These are phyloP conservation scores for Sclerotiophoma versabilis DNA, from an alignment of 2,329 filamentous ascomycete genomes.

Conservation along the genomic window DNA sequence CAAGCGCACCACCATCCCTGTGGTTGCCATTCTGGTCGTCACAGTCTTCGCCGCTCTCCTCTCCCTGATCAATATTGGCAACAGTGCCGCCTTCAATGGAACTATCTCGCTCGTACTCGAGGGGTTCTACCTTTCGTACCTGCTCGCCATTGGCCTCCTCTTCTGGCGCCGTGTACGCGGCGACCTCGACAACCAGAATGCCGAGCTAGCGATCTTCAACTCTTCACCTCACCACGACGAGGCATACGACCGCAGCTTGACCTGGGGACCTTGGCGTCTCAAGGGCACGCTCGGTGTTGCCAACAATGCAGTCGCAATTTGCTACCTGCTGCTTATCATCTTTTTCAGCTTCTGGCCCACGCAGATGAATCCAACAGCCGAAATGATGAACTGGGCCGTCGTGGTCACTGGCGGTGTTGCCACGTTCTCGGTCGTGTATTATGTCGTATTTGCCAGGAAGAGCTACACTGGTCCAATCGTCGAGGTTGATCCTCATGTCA, in stretches of 20 bases:
- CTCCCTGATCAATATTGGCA: conserved; percentile 61
- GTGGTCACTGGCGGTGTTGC: conserved; percentile 42
- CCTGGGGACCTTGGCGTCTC: conserved; percentile 47
- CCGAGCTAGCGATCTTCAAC: conserved; percentile 33
- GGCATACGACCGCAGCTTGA: conserved; percentile 28
- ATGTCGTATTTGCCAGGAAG: conserved; percentile 38
- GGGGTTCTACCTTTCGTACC: conserved; percentile 48
- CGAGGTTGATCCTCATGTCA: conserved; percentile 36
- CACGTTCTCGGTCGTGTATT: conserved; percentile 42
- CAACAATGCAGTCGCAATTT: conserved; percentile 44
- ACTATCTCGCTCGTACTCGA: conserved; percentile 46
- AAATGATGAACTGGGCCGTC: conserved; percentile 45
- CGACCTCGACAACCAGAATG: conserved; percentile 35
- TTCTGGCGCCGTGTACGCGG: conserved; percentile 47
- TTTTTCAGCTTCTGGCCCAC: conserved; percentile 49
- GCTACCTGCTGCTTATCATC: conserved; percentile 41
- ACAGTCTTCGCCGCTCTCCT: conserved; percentile 55
- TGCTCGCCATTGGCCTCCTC: conserved; percentile 42
- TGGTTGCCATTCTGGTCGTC: conserved; percentile 57
- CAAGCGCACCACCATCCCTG: conserved; percentile 49
- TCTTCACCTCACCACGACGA: conserved; percentile 27
- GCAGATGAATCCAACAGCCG: conserved; percentile 22
- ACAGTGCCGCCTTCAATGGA: conserved; percentile 48
- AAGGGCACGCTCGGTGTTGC: conserved; percentile 36
- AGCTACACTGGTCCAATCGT: conserved; percentile 45